Evolutionary conservation across 2,329 filamentous ascomycete species (phyloP).

Genomic region (Ophiostoma populinum): DNA sequence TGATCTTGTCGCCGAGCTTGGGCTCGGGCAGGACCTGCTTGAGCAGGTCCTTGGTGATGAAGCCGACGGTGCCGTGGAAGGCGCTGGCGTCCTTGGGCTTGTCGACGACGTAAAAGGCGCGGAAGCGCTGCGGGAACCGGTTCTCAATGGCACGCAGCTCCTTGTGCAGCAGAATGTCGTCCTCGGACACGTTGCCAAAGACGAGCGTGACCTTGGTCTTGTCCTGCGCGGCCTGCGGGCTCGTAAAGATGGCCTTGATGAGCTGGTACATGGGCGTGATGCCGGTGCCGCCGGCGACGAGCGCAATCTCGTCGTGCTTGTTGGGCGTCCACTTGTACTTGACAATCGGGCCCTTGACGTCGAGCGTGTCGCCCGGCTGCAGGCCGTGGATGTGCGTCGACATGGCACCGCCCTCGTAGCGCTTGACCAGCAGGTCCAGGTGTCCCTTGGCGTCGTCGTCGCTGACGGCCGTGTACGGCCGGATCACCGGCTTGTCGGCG

Average conservation of each 20-base stretch:
- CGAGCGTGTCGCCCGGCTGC: slow-evolving; percentile 62
- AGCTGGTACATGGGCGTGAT: slow-evolving; percentile 99
- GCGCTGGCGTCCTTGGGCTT: slow-evolving; percentile 56
- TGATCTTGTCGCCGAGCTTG: slow-evolving; percentile 68
- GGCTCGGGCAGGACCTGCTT: slow-evolving; percentile 92
- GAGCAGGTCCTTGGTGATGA: slow-evolving; percentile 76
- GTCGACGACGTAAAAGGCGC: slow-evolving; percentile 85
- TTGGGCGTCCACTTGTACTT: slow-evolving; percentile 84
- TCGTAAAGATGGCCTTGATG: slow-evolving; percentile 78
- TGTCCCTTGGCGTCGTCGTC: slow-evolving; percentile 70
- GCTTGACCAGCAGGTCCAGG: slow-evolving; percentile 81
- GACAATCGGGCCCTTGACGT: slow-evolving; percentile 87
- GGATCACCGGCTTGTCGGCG: slow-evolving; percentile 62
- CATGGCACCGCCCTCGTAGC: slow-evolving; percentile 83
- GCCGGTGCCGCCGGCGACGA: slow-evolving; percentile 88
- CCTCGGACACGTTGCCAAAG: slow-evolving; percentile 76
- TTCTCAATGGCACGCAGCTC: slow-evolving; percentile 82
- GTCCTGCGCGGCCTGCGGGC: slow-evolving; percentile 58
- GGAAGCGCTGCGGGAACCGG: slow-evolving; percentile 87
- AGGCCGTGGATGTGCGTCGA: slow-evolving; percentile 74
- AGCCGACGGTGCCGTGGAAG: slow-evolving; percentile 62
- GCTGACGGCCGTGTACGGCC: slow-evolving; percentile 84
- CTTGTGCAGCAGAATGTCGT: slow-evolving; percentile 79
- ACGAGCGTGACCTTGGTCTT: slow-evolving; percentile 95
- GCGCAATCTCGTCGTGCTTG: slow-evolving; percentile 79